Percentiles rank a stretch among this genome's conserved stretches.
Evolutionary conservation across 768 basidiomycete genomes (phyloP).

Genomic region (Podaxis mareebaensis): DNA sequence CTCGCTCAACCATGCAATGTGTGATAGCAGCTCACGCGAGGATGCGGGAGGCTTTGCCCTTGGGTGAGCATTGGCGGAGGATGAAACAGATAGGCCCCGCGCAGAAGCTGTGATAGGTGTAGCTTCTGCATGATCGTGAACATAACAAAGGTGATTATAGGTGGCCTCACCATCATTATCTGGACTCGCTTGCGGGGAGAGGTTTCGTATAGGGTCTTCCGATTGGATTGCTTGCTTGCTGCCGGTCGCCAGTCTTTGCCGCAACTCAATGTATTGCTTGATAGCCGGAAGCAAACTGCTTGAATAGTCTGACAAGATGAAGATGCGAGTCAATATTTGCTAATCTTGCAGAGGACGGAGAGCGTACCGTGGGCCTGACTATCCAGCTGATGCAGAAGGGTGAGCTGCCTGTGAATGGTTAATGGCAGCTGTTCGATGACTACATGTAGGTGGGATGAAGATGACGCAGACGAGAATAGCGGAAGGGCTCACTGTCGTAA

Average conservation of each 20-base stretch:
- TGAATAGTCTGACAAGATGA: conserved; percentile 29
- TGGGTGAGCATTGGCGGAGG: conserved; percentile 20
- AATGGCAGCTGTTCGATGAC: conserved; percentile 80
- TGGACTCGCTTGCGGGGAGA: background rate
- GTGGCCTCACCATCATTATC: background rate
- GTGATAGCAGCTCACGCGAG: conserved; percentile 52
- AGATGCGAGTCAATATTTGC: background rate
- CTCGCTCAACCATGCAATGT: conserved; percentile 60
- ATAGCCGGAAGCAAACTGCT: conserved; percentile 44
- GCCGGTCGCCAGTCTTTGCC: conserved; percentile 16
- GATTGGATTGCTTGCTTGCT: background rate
- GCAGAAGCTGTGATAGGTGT: background rate
- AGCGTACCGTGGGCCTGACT: conserved; percentile 57
- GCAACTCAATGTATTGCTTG: conserved; percentile 44
- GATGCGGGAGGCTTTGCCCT: conserved; percentile 32
- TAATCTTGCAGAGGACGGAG: background rate
- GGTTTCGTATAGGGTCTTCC: background rate
- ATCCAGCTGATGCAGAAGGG: conserved; percentile 73
- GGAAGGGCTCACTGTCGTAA: conserved; percentile 58
- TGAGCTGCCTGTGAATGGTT: conserved; percentile 69
- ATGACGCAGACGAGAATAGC: background rate
- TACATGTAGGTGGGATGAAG: conserved; percentile 27
- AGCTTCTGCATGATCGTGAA: background rate
- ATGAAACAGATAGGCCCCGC: background rate
- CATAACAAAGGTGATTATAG: background rate